Conservation (phyloP, 768 basidiomycete species). For the Lyophyllum semitale region DNA sequence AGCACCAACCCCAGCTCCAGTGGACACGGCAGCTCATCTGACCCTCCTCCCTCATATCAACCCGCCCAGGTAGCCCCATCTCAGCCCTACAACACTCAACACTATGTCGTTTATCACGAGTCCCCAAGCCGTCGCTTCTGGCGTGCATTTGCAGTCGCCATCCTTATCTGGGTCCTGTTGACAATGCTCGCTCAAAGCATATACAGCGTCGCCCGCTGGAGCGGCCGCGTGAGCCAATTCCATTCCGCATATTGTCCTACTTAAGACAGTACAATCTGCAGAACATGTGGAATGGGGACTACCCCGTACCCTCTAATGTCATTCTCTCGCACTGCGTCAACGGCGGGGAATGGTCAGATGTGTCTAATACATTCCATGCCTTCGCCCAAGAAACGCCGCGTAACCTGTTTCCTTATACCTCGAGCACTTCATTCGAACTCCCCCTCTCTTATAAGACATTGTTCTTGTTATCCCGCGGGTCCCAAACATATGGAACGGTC, state of each 20-base stretch:
- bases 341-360: constrained; percentile 7
- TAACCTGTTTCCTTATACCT: constrained; percentile 12
- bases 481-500: constrained; percentile 24
- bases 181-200: constrained; percentile 18
- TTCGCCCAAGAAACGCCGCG: too few species aligned
- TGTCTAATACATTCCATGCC: neutral
- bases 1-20: neutral
- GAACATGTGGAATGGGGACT: constrained; percentile 14
- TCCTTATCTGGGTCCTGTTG: constrained; percentile 23
- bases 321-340: constrained; percentile 9
- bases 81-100: constrained; percentile 10
- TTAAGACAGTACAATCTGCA: neutral
- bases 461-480: constrained; percentile 30
- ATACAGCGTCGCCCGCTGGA: constrained; percentile 10
- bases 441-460: constrained; percentile 25
- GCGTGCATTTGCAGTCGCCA: constrained; percentile 18
- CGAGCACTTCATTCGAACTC: constrained; percentile 18
- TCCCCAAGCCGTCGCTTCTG: constrained; percentile 23
- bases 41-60: constrained; percentile 13
- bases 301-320: constrained; percentile 15
- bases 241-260: neutral
- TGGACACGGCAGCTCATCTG: constrained; percentile 1
- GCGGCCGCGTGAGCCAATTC: constrained; percentile 7
- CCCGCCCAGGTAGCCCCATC: neutral
- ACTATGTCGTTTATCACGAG: constrained; percentile 11